Evolutionary conservation across 2,329 filamentous ascomycete genomes (phyloP).

Genomic region (Daldinia sp.): DNA sequence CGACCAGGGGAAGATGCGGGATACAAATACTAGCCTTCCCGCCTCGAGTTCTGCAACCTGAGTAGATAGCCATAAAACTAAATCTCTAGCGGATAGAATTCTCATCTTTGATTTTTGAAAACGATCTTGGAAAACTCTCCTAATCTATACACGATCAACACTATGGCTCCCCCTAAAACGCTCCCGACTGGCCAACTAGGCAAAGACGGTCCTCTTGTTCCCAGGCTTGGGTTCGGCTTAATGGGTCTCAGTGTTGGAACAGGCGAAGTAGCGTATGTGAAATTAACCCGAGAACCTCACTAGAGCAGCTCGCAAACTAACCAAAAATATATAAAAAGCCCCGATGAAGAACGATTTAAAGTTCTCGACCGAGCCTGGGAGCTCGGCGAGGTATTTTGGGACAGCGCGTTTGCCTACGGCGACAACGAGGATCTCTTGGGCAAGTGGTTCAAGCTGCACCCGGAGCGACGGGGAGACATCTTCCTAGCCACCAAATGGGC

Average conservation of each 20-base stretch:
- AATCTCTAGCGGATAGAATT: background rate
- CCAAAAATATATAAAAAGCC: slow-evolving; percentile 20
- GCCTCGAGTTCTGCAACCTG: background rate
- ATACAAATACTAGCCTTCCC: slow-evolving; percentile 23
- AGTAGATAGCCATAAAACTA: background rate
- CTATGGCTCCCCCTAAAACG: slow-evolving; percentile 28
- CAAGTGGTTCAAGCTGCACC: slow-evolving; percentile 59
- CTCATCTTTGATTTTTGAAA: background rate
- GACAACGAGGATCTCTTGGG: slow-evolving; percentile 60
- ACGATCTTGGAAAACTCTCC: background rate
- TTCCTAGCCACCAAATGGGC: slow-evolving; percentile 58
- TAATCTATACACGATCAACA: background rate
- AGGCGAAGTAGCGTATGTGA: slow-evolving; percentile 32
- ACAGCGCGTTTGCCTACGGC: slow-evolving; percentile 57
- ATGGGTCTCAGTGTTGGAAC: slow-evolving; percentile 48
- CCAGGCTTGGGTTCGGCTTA: slow-evolving; percentile 47
- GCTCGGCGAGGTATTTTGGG: slow-evolving; percentile 62
- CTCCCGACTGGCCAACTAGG: slow-evolving; percentile 41
- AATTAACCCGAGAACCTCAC: background rate
- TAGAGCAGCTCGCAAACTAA: background rate
- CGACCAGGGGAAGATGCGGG: background rate
- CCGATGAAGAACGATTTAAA: slow-evolving; percentile 44
- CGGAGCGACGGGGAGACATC: slow-evolving; percentile 56
- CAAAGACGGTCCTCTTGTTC: slow-evolving; percentile 43
- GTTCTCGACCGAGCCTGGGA: slow-evolving; percentile 49